Evolutionary conservation across 176 grass and related monocot species (phyloP).

Genomic region (Eragrostis curvula): DNA sequence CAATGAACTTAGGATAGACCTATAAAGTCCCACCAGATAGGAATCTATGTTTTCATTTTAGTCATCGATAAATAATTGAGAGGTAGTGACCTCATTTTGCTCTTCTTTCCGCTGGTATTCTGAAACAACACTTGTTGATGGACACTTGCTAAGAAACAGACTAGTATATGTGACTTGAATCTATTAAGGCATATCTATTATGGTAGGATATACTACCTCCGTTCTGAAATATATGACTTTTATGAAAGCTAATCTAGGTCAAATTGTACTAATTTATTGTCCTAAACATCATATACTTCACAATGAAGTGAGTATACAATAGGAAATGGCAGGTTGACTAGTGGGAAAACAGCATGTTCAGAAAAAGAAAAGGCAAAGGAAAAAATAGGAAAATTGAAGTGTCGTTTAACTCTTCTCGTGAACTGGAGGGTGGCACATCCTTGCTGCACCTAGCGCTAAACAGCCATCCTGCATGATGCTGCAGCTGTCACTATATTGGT

Average conservation of each 20-base stretch:
- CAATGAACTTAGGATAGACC: not conserved
- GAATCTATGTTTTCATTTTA: not conserved
- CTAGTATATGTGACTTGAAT: not conserved
- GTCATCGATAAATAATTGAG: not conserved
- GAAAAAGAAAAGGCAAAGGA: not conserved
- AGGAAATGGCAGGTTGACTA: not conserved
- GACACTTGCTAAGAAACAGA: slow-evolving; percentile 1
- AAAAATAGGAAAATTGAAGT: not conserved
- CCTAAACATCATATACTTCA: no score
- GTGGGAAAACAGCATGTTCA: not conserved
- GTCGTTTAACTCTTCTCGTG: not conserved
- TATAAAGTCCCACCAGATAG: not conserved
- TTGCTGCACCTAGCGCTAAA: not conserved
- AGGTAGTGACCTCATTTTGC: not conserved
- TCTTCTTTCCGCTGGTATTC: not conserved
- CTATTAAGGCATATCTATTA: not conserved
- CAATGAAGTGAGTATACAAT: not conserved
- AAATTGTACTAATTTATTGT: no score
- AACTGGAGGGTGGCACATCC: not conserved
- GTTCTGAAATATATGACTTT: no score
- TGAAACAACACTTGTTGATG: not conserved
- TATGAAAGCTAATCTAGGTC: no score
- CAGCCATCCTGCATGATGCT: not conserved
- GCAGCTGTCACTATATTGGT: not conserved
- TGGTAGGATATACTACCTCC: not conserved